Evolutionary conservation across 495 filamentous ascomycete species (phyloP).

Genomic region (Tuber aestivum): DNA sequence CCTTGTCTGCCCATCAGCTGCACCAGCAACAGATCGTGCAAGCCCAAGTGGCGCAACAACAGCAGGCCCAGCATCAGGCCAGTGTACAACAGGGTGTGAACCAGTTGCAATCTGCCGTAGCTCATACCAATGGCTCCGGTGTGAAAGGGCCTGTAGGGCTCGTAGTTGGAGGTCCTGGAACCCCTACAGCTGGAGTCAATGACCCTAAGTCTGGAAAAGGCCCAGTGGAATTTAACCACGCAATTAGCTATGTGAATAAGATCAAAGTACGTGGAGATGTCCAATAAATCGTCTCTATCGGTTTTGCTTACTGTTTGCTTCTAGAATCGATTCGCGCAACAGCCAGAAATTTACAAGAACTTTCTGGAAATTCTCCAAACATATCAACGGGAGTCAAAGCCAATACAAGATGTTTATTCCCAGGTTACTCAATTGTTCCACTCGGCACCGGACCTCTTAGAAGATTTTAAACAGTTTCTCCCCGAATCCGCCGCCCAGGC

Average conservation of each 20-base stretch:
- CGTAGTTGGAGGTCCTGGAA: conserved; percentile 44
- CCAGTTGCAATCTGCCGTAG: conserved; percentile 69
- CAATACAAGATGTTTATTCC: conserved; percentile 95
- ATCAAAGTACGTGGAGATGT: conserved; percentile 69
- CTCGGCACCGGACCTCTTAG: conserved; percentile 87
- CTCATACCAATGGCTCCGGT: conserved; percentile 49
- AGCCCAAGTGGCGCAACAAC: conserved; percentile 39
- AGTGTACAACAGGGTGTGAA: conserved; percentile 64
- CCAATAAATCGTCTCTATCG: conserved; percentile 2
- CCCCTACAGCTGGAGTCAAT: conserved; percentile 47
- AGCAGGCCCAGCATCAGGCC: conserved; percentile 66
- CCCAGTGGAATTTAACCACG: conserved; percentile 98
- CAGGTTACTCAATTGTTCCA: conserved; percentile 95
- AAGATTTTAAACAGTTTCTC: conserved; percentile 98
- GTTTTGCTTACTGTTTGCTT: conserved; percentile 8
- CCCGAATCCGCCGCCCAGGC: conserved; percentile 92
- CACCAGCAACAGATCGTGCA: conserved; percentile 34
- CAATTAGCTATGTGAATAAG: conserved; percentile 99
- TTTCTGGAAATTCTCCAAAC: conserved; percentile 98
- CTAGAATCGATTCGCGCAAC: conserved; percentile 88
- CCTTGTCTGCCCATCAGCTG: conserved; percentile 28
- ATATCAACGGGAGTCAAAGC: conserved; percentile 96
- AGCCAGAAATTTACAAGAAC: conserved; percentile 98
- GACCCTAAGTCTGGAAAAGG: conserved; percentile 49
- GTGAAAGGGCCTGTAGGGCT: conserved; percentile 47